phyloP scores from a whole-genome alignment of 2,329 filamentous ascomycete species.

The Thelonectria blattea region DNA sequence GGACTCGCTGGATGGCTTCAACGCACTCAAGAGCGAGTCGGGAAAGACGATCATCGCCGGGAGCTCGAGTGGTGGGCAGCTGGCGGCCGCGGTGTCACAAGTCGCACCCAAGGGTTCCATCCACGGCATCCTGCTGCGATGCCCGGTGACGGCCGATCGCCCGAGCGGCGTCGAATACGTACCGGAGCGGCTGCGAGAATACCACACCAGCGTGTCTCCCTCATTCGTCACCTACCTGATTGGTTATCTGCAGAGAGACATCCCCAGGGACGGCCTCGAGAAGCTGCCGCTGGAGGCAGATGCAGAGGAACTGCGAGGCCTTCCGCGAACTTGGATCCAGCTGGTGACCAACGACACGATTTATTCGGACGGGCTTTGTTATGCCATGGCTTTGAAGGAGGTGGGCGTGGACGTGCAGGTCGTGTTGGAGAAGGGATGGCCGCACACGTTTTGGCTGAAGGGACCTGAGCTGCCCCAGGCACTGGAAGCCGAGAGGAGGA shows the following conservation, averaged over 20 bases:
- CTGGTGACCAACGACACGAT: slow-evolving; percentile 57
- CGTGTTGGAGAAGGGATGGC: slow-evolving; percentile 53
- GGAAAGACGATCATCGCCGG: slow-evolving; percentile 47
- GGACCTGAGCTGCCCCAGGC: slow-evolving; percentile 49
- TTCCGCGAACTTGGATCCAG: slow-evolving; percentile 56
- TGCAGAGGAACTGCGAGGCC: slow-evolving; percentile 37
- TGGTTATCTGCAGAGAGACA: slow-evolving; percentile 41
- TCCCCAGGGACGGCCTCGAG: slow-evolving; percentile 49
- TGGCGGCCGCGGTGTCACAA: slow-evolving; percentile 53
- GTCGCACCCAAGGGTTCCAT: slow-evolving; percentile 35
- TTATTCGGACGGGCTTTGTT: slow-evolving; percentile 59
- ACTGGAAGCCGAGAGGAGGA: slow-evolving; percentile 48
- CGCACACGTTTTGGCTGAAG: slow-evolving; percentile 61
- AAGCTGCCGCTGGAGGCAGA: slow-evolving; percentile 50
- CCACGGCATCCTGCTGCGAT: slow-evolving; percentile 52
- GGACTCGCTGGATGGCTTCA: slow-evolving; percentile 50
- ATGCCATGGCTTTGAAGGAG: slow-evolving; percentile 49
- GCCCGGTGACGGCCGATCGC: slow-evolving; percentile 55
- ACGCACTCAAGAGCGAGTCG: slow-evolving; percentile 14
- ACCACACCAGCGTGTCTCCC: slow-evolving; percentile 49
- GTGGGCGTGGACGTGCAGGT: slow-evolving; percentile 49
- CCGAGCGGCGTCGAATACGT: slow-evolving; percentile 46
- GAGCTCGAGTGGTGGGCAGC: slow-evolving; percentile 55
- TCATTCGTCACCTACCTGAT: slow-evolving; percentile 46
- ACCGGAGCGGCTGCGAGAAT: slow-evolving; percentile 41